Conservation (phyloP, 495 filamentous ascomycete species). For the Aspergillus cavernicola region DNA sequence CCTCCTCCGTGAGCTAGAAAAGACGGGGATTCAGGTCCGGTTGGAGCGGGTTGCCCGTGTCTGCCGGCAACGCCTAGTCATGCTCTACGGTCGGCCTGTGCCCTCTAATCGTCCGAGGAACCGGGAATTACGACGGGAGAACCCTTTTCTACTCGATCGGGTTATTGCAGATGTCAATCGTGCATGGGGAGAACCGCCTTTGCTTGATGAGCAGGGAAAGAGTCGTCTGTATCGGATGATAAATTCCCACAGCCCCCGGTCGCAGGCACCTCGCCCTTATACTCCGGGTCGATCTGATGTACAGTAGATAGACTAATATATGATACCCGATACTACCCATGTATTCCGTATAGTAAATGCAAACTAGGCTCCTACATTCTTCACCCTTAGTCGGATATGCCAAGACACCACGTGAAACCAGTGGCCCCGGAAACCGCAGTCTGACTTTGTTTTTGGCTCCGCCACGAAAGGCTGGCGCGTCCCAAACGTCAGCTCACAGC, state of each 20-base stretch:
- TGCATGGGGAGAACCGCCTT: conserved; percentile 32
- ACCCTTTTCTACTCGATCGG: conserved; percentile 29
- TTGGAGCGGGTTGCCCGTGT: conserved; percentile 33
- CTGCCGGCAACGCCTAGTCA: conserved; percentile 46
- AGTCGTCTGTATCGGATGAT: conserved; percentile 17
- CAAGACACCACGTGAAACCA: conserved; percentile 4
- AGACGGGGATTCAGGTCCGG: conserved; percentile 44
- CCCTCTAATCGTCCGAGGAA: conserved; percentile 31
- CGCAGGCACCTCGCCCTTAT: background rate
- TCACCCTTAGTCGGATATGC: background rate
- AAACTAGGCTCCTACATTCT: background rate
- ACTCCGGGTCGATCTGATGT: too few species aligned
- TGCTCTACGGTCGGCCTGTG: conserved; percentile 42
- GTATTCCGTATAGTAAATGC: background rate
- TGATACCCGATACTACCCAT: too few species aligned
- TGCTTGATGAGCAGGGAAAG: conserved; percentile 24
- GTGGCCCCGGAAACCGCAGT: background rate
- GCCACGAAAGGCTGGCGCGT: conserved; percentile 15
- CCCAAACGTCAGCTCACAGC: conserved; percentile 13
- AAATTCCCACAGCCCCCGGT: conserved; percentile 11
- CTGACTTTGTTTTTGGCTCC: conserved; percentile 6
- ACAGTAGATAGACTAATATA: background rate
- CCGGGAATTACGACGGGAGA: conserved; percentile 32
- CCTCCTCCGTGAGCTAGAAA: conserved; percentile 47
- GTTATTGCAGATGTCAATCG: conserved; percentile 30